Evolutionary conservation across 371 early-diverging fungal species (phyloP), one percentile per base, ranked within the genome.

Genomic region (Lichtheimia ramosa): DNA sequence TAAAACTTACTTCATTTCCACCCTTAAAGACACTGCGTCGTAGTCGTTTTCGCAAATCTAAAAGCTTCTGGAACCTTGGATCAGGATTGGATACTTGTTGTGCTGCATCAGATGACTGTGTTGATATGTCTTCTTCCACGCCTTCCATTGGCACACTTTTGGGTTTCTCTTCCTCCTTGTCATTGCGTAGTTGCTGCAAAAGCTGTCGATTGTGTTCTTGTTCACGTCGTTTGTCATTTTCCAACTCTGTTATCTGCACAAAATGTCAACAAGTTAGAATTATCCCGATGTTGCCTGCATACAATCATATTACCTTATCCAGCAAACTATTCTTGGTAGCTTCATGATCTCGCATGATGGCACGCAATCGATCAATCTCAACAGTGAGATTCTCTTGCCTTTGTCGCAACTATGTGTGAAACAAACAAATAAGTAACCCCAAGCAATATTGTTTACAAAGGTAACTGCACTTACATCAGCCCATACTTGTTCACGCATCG

Each of bases 21-120:
- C 58, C 64, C 49, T 70, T 72, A 41, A 78, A 78, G 1, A 78
- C 63, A 49, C 71, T 69, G 53, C 71, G 64, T 15, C 79, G 53
- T 48, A 78, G 43, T 49, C 58, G 66, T 50, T 74, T 78, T 24
- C 79, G 54, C 48, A 78, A 56, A 5, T 64, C 59, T 8, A 74
- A 59, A 34, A 74, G 66, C 6, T 54, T 34, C 10, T 66, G 54
- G 48, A 67, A 73, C 21, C 61, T 54, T 2, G 21, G 54, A 28
- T 52, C 48, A 20, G 54, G 54, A 25, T 41, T 51, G 52, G n/a
- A 39, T 24, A 18, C 20, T 5, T 15, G 51, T 51, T 51, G 13
- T 15, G 24, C 13, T 41, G 34, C n/a, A 28, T 25, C 48, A 10
- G 39, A 25, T 21, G 48, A 27, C 10, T 18, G 20, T 25, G 41